These are phyloP conservation scores for Perkinsela sp. DNA, from an alignment of 208 protist genomes.

Conservation along the genomic window DNA sequence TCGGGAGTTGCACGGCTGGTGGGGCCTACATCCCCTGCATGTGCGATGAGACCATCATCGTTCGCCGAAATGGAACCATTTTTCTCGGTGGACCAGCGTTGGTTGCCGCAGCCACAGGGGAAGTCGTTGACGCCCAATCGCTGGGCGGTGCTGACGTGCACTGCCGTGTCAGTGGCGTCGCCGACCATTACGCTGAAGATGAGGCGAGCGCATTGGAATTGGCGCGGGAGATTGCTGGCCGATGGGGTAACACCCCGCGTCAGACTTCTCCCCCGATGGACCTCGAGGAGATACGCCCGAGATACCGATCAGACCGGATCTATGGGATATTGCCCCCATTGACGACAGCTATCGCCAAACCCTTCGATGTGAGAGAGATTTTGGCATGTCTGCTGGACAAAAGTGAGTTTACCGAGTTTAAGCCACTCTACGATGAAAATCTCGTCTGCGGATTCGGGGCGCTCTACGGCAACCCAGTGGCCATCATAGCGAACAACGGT, in stretches of 20 bases:
- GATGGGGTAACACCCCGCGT: constrained; percentile 1
- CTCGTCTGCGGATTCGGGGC: constrained; percentile 69
- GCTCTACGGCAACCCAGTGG: constrained; percentile 71
- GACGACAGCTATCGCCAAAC: constrained; percentile 29
- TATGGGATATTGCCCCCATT: constrained; percentile 63
- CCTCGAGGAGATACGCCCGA: constrained; percentile 10
- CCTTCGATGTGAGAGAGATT: constrained; percentile 50
- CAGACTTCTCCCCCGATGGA: constrained; percentile 1
- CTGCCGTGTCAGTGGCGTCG: constrained; percentile 54
- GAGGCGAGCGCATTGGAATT: constrained; percentile 62
- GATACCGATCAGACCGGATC: constrained; percentile 43
- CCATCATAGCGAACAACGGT: constrained; percentile 86
- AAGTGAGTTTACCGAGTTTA: constrained; percentile 75
- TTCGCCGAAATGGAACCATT: constrained; percentile 68
- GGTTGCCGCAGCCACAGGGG: constrained; percentile 67
- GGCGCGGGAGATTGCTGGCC: constrained; percentile 32
- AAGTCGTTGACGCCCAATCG: constrained; percentile 67
- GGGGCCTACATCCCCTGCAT: constrained; percentile 83
- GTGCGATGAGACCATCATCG: constrained; percentile 76
- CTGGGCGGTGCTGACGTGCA: constrained; percentile 78
- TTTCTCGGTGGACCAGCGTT: constrained; percentile 81
- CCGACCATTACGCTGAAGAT: constrained; percentile 66
- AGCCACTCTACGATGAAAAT: constrained; percentile 61
- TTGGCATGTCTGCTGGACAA: constrained; percentile 77
- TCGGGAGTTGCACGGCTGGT: constrained; percentile 85